Conservation (phyloP, 1,284 basidiomycete species). For the Pisolithus thermaeus region DNA sequence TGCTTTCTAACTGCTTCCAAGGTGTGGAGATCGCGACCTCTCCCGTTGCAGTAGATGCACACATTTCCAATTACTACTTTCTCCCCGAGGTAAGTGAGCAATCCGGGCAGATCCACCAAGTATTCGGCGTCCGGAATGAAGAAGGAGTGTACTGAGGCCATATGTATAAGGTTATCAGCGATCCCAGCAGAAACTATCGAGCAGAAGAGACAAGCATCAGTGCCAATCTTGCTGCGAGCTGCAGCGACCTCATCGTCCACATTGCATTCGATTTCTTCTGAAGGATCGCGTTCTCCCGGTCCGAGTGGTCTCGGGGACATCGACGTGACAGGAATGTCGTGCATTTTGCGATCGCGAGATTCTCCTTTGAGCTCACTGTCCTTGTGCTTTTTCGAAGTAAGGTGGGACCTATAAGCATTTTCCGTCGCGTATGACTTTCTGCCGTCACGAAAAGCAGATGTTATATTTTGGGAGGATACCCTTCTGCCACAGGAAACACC, state of each 20-base stretch:
- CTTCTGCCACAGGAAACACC: constrained; percentile 14
- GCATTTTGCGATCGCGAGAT: constrained; percentile 15
- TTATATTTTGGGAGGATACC: neutral
- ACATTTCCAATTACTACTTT: constrained; percentile 91
- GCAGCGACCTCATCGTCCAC: constrained; percentile 78
- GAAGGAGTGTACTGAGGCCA: constrained; percentile 87
- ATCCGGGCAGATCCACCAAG: constrained; percentile 77
- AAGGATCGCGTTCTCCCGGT: constrained; percentile 33
- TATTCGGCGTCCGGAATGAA: constrained; percentile 95
- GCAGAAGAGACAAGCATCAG: constrained; percentile 87
- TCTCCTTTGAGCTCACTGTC: constrained; percentile 65
- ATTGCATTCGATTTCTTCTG: constrained; percentile 49
- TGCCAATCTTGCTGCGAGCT: constrained; percentile 58
- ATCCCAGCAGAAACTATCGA: constrained; percentile 46
- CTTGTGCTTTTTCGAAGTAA: constrained; percentile 88
- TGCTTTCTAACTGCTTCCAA: constrained; percentile 86
- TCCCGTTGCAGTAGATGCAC: constrained; percentile 87
- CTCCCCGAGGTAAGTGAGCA: constrained; percentile 86
- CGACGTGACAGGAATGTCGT: constrained; percentile 1
- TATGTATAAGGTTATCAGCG: constrained; percentile 76
- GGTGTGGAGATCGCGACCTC: constrained; percentile 71
- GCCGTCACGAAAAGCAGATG: neutral
- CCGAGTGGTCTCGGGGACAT: constrained; percentile 11
- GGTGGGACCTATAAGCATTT: constrained; percentile 85
- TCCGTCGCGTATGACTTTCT: constrained; percentile 90